Evolutionary conservation across 129 eudicot species (phyloP), one percentile per base, ranked within the genome.

Genomic region (Rutidosis leptorrhynchoides): DNA sequence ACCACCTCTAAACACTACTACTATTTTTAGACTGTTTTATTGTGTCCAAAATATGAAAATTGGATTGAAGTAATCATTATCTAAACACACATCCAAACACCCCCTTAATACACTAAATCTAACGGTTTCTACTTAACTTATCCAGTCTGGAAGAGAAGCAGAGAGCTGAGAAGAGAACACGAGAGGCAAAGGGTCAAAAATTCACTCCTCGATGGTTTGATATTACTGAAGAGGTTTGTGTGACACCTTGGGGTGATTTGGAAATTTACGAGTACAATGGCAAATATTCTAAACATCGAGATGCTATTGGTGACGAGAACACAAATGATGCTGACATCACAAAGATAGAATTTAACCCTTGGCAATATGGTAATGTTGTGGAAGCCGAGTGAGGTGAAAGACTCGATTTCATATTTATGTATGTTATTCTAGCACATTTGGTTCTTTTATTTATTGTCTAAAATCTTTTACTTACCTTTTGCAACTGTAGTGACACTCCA

Each of bases 161-260:
- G 62, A 80, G 98, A 77, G 87, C 88, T 51, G 98, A 93, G 74
- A 93, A 86, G 83, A 81, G 90, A 81, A 87, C 46, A 7, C 81
- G 96, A 27, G 98, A 93, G 48, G 80, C 92, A 19, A 86, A 93
- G 68, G 95, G 95, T n/a, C 83, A 88, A 28, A 30, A 82, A 51
- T 89, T 88, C 70, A 43, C 45, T 1, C 95, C 98, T 1, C 80
- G 76, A 64, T 93, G 98, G 98, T 93, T 93, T 73, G 92, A 93
- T 49, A 35, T 43, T 40, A 72, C 95, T 1, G 83, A 77, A 60
- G 98, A 93, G 67, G 64, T 79, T 25, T 74, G 84, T 21, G 71
- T 86, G 29, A 93, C 98, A 29, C 98, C 98, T 23, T 93, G 98
- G 98, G 98, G 96, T 25, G 98, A 93, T 21, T 56, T 93, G 85